Conservation (phyloP, 2,329 filamentous ascomycete species). For the Apiospora phragmitis region DNA sequence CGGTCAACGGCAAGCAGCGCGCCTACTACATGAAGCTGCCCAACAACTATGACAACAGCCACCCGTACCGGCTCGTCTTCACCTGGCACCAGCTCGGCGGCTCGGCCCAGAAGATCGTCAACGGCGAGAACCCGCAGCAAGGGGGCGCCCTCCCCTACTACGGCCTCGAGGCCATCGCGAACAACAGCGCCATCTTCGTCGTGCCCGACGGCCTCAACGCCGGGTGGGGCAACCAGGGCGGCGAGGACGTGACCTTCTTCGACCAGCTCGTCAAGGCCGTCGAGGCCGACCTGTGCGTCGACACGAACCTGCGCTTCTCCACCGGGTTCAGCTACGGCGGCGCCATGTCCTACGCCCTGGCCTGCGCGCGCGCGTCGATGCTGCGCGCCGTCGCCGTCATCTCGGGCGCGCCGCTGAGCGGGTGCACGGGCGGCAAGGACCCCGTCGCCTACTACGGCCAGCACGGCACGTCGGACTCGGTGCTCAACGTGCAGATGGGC, state of each 20-base stretch:
- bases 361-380: conserved; percentile 31
- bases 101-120: conserved; percentile 32
- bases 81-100: conserved; percentile 37
- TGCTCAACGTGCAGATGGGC: conserved; percentile 34
- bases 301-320: conserved; percentile 34
- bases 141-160: conserved; percentile 33
- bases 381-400: conserved; percentile 36
- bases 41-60: conserved; percentile 35
- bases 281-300: conserved; percentile 36
- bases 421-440: conserved; percentile 31
- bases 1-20: conserved; percentile 33
- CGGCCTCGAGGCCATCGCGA: conserved; percentile 31
- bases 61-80: conserved; percentile 39
- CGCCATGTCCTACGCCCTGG: conserved; percentile 37
- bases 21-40: conserved; percentile 34
- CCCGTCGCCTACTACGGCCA: conserved; percentile 37
- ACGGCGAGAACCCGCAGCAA: conserved; percentile 18
- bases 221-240: conserved; percentile 37
- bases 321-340: conserved; percentile 39
- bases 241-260: conserved; percentile 37
- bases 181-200: conserved; percentile 33
- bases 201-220: conserved; percentile 33
- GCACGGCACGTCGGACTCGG: conserved; percentile 34
- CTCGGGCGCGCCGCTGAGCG: conserved; percentile 30
- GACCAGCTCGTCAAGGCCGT: conserved; percentile 32